These are phyloP conservation scores for Coemansia sp. DNA, from an alignment of 192 early-diverging fungal genomes.

Conservation along the genomic window DNA sequence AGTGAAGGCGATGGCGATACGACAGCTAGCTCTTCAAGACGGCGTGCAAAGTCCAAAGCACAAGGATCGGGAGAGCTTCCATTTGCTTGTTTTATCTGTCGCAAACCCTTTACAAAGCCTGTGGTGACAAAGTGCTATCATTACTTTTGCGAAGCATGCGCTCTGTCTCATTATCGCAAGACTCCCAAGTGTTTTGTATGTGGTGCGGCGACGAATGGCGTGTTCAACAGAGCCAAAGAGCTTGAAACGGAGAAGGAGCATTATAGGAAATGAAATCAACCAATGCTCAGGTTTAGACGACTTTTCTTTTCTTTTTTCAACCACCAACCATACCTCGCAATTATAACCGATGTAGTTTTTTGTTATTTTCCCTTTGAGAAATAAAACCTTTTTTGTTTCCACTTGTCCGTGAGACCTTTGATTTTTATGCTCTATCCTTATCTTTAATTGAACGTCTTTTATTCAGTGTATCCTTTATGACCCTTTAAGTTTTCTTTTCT, in stretches of 20 bases:
- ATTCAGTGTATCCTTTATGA: not conserved
- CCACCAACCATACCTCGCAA: no score
- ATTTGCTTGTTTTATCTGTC: conserved; percentile 94
- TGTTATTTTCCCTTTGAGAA: not conserved
- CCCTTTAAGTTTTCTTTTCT: not conserved
- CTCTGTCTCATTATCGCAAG: conserved; percentile 79
- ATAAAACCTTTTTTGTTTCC: no score
- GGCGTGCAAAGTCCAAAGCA: conserved; percentile 44
- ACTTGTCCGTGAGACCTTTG: no score
- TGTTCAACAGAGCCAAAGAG: conserved; percentile 82
- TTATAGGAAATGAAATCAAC: not conserved
- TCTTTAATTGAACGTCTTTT: no score
- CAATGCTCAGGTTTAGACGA: not conserved
- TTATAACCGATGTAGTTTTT: conserved; percentile 1
- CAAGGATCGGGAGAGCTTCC: conserved; percentile 78
- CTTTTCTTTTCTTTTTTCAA: not conserved
- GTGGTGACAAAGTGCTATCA: conserved; percentile 91
- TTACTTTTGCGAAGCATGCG: conserved; percentile 96
- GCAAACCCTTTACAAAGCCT: conserved; percentile 83
- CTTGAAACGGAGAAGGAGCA: conserved; percentile 28
- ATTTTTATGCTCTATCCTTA: no score
- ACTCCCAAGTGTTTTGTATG: conserved; percentile 91
- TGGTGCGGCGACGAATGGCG: conserved; percentile 75
- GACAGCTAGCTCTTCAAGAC: not conserved
- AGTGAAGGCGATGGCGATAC: conserved; percentile 33